phyloP scores from a whole-genome alignment of 192 early-diverging fungal species.

The Entrophospora sp. region DNA sequence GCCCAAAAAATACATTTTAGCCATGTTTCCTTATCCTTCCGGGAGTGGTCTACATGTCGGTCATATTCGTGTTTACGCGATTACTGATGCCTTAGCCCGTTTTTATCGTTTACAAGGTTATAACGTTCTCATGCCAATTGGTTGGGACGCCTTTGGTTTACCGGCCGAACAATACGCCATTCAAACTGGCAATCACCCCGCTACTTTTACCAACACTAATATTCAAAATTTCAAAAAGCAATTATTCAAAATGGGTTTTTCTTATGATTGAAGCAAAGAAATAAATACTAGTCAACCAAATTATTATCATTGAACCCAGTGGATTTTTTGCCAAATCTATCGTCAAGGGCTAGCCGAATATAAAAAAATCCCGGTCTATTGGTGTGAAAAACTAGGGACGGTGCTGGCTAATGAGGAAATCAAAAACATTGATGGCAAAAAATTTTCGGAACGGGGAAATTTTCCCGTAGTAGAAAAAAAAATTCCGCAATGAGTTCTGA shows the following conservation, averaged over 20 bases:
- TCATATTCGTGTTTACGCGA: neutral
- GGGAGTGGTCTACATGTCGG: constrained; percentile 1
- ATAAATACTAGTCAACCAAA: neutral
- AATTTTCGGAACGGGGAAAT: constrained; percentile 1
- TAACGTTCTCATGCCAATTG: neutral
- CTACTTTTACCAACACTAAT: neutral
- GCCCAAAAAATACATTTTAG: constrained; percentile 2
- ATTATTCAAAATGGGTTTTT: neutral
- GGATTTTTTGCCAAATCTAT: neutral
- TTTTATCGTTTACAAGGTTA: neutral
- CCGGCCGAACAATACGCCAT: constrained; percentile 2
- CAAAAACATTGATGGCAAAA: neutral
- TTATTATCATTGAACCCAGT: constrained; percentile 1
- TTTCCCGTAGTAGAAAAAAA: constrained; percentile 1
- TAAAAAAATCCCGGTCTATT: constrained; percentile 5
- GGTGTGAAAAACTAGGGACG: constrained; percentile 2
- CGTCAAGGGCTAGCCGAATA: neutral
- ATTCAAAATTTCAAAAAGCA: neutral
- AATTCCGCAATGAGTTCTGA: constrained; percentile 2
- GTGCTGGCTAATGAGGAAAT: neutral
- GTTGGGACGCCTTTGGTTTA: constrained; percentile 1
- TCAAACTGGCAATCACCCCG: neutral
- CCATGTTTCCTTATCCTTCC: constrained; percentile 7
- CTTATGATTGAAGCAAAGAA: constrained; percentile 10
- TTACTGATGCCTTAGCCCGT: neutral